Conservation (phyloP, 163 green algal genomes). For the Scenedesmus sp. region DNA sequence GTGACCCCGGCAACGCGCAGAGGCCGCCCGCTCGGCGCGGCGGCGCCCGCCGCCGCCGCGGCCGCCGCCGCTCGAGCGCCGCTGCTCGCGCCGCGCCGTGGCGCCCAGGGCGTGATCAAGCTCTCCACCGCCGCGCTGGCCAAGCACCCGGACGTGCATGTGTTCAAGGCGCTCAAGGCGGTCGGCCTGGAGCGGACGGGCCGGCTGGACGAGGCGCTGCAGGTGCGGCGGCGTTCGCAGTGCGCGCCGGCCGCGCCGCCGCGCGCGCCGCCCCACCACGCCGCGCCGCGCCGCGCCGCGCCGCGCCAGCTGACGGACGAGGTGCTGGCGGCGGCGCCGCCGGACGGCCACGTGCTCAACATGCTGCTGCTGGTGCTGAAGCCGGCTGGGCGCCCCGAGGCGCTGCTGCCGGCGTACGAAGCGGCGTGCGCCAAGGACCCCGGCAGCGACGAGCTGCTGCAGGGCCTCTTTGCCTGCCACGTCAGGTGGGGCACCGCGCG, state of each 20-base stretch:
- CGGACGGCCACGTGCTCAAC: constrained; percentile 70
- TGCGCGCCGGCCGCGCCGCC: too few relatives aligned
- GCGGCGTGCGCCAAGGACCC: constrained; percentile 59
- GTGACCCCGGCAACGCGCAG: not conserved
- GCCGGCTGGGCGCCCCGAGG: constrained; percentile 38
- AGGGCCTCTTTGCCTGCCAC: constrained; percentile 69
- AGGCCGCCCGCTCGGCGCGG: too few relatives aligned
- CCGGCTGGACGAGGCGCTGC: constrained; percentile 63
- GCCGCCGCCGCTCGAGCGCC: not conserved
- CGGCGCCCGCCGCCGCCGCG: too few relatives aligned
- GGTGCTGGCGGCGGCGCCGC: constrained; percentile 53
- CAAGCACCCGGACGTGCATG: constrained; percentile 73
- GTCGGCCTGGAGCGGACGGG: constrained; percentile 65
- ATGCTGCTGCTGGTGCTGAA: constrained; percentile 69
- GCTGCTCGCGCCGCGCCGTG: not conserved
- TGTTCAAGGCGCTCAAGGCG: constrained; percentile 74
- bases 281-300: too few relatives aligned
- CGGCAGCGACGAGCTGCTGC: constrained; percentile 58
- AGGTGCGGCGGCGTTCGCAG: constrained; percentile 52
- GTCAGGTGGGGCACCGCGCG: constrained; percentile 59
- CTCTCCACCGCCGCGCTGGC: constrained; percentile 67
- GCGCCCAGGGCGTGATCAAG: constrained; percentile 77
- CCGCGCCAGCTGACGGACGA: constrained; percentile 54
- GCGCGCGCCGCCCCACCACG: too few relatives aligned
- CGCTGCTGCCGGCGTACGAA: constrained; percentile 66